phyloP scores from a whole-genome alignment of 2,329 filamentous ascomycete species.

The Ascochyta rabiei region DNA sequence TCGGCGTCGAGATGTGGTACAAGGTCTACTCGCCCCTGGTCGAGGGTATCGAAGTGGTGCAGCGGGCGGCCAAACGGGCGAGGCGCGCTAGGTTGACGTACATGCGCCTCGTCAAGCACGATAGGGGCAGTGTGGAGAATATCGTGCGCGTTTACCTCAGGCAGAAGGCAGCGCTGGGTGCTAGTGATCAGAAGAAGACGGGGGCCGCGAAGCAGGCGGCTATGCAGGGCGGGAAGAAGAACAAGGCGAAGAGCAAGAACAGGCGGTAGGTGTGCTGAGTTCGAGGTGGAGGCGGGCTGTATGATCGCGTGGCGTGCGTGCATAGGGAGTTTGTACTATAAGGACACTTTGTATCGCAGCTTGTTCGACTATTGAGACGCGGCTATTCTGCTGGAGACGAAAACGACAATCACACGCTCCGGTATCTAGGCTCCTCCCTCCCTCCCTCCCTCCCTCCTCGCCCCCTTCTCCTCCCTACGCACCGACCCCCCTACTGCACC shows the following conservation, averaged over 20 bases:
- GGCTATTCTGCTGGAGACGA: too few species aligned
- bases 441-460: neutral
- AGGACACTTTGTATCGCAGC: neutral
- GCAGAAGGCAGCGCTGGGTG: constrained; percentile 46
- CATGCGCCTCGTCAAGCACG: constrained; percentile 65
- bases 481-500: neutral
- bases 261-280: constrained; percentile 30
- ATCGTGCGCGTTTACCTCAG: constrained; percentile 46
- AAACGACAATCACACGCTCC: too few species aligned
- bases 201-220: constrained; percentile 25
- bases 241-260: constrained; percentile 38
- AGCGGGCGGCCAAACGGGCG: constrained; percentile 81
- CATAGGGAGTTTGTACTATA: neutral
- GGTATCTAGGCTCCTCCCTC: too few species aligned
- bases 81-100: constrained; percentile 88
- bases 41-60: constrained; percentile 89
- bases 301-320: neutral
- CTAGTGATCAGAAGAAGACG: constrained; percentile 40
- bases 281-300: neutral
- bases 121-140: constrained; percentile 48
- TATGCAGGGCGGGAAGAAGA: constrained; percentile 36
- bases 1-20: constrained; percentile 96
- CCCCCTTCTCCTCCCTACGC: neutral
- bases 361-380: neutral
- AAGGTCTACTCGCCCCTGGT: constrained; percentile 94